Evolutionary conservation across 2,329 filamentous ascomycete species (phyloP), one percentile per base, ranked within the genome.

Genomic region (Microcera coccophila): DNA sequence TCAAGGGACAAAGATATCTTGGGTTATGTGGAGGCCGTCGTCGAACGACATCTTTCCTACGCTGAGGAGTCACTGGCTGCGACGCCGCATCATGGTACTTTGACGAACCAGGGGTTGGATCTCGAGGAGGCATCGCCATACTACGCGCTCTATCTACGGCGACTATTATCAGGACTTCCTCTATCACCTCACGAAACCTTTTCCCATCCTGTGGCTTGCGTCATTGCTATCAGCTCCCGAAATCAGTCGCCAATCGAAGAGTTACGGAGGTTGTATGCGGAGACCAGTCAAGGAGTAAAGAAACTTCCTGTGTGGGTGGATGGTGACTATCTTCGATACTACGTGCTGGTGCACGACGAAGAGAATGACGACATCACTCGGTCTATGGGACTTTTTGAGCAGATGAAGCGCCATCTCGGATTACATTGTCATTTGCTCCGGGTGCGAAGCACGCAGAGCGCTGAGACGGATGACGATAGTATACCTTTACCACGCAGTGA

Each of bases 361-460:
- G 93, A 98, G 61, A 82, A 82, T 48, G 91, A 95, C 60, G 90
- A 98, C 62, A 95, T 97, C 48, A 81, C 81, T 28, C 86, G 90
- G 66, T 95, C 90, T 11, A 91, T 91, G 65, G 80, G 82, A 15
- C 73, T 97, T 20, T 98, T 95, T 65, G 93, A 98, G 56, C 89
- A 96, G 65, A 98, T 98, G 94, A 98, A 97, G 68, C 82, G 93
- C n/a, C 89, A 96, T 67, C 88, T 98, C 51, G 93, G 93, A 2
- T 72, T 97, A 36, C 90, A 98, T 66, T 98, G 93, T 62, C 93
- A 98, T 66, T 74, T 98, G 10, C 73, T 98, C 24, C 76, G 94
- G 50, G 71, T 98, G 38, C 80, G 91, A 54, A 94, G 88, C 58
- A 85, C 82, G 28, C 86, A 90, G 61, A 91, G 89, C 63, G 84